Conservation (phyloP, 495 filamentous ascomycete species). For the Amniculicola lignicola region DNA sequence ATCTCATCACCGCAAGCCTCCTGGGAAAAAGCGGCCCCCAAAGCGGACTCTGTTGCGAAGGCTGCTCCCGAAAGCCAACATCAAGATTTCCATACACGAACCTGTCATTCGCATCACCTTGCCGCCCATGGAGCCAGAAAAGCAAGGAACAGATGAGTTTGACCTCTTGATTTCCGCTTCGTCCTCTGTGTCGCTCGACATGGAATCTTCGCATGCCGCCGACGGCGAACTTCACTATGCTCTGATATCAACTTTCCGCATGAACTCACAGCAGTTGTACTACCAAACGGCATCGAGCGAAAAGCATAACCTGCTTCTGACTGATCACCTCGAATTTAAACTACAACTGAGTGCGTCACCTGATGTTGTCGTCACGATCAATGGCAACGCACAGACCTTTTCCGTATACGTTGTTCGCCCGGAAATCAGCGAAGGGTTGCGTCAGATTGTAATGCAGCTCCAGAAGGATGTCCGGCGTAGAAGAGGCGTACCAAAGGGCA, state of each 20-base stretch:
- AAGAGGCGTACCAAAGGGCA: constrained; percentile 27
- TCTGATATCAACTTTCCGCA: constrained; percentile 72
- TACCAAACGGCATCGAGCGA: constrained; percentile 83
- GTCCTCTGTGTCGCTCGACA: constrained; percentile 85
- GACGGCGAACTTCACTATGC: constrained; percentile 84
- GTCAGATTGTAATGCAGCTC: constrained; percentile 83
- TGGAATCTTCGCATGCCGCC: constrained; percentile 89
- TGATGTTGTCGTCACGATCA: constrained; percentile 76
- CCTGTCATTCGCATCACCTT: constrained; percentile 87
- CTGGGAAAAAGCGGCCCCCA: constrained; percentile 26
- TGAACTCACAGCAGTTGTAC: constrained; percentile 87
- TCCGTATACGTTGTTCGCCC: constrained; percentile 84
- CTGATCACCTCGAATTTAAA: constrained; percentile 81
- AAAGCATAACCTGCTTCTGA: constrained; percentile 80
- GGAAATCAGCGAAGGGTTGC: constrained; percentile 87
- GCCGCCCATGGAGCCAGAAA: constrained; percentile 65
- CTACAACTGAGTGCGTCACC: constrained; percentile 79
- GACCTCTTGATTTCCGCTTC: constrained; percentile 92
- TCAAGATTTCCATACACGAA: constrained; percentile 95
- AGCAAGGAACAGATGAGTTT: constrained; percentile 61
- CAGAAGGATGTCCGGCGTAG: constrained; percentile 59
- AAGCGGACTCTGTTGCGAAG: constrained; percentile 77
- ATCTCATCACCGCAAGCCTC: constrained; percentile 18
- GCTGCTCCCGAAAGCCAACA: constrained; percentile 86
- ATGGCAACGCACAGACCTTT: constrained; percentile 78